Evolutionary conservation across 257 asterid genomes (phyloP).

Genomic region (Scutellaria barbata): DNA sequence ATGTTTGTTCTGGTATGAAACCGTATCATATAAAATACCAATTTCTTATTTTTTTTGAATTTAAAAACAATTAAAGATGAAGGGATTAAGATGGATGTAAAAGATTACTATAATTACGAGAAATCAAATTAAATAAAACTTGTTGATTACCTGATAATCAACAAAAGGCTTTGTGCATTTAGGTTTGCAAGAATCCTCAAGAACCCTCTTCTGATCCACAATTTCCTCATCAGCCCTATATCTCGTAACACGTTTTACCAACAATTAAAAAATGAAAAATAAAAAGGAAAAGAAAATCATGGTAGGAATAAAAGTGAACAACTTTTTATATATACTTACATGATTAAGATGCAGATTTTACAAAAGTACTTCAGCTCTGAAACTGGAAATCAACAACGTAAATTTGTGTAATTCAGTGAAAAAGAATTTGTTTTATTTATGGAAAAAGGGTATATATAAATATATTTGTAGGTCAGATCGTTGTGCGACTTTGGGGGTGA

Average conservation of each 20-base stretch:
- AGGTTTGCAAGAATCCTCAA: slow-evolving; percentile 37
- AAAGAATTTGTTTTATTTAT: neutral
- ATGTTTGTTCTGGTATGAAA: too few relatives aligned
- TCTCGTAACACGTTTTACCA: neutral
- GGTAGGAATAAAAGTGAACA: neutral
- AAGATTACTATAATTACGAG: too few relatives aligned
- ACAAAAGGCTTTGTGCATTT: slow-evolving; percentile 38
- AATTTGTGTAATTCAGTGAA: neutral
- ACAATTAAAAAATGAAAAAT: neutral
- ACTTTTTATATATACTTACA: slow-evolving; percentile 16
- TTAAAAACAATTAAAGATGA: too few relatives aligned
- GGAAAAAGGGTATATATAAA: neutral
- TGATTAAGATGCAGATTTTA: slow-evolving; percentile 24
- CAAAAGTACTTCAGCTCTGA: neutral
- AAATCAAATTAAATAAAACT: neutral
- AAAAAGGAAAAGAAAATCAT: neutral
- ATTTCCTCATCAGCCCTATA: slow-evolving; percentile 30
- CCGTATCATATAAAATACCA: too few relatives aligned
- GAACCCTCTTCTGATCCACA: slow-evolving; percentile 36
- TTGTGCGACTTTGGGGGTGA: too few relatives aligned
- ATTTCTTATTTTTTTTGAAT: too few relatives aligned
- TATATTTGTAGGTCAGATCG: neutral
- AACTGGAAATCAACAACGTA: neutral
- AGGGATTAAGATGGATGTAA: too few relatives aligned
- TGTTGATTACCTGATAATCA: slow-evolving; percentile 36